Conservation (phyloP, 2,329 filamentous ascomycete genomes). For the Colletotrichum kahawae region DNA sequence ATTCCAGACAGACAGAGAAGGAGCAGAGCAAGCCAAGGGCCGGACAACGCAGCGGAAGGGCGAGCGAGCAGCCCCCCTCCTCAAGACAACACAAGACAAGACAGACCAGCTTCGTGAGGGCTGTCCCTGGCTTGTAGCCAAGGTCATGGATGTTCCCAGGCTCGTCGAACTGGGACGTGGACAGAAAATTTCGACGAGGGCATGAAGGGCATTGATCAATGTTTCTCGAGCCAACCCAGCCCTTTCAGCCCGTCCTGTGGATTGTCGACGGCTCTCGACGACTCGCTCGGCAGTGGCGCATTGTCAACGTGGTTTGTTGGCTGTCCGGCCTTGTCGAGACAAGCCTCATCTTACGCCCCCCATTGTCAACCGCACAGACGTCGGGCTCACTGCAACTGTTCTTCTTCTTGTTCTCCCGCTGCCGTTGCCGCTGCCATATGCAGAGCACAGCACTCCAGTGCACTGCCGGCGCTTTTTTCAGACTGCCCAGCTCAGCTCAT, state of each 20-base stretch:
- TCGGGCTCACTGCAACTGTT: conserved; percentile 10
- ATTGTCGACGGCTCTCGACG: conserved; percentile 5
- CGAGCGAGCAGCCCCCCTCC: background rate
- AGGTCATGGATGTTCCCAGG: background rate
- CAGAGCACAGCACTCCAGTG: conserved; percentile 10
- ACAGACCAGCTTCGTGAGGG: background rate
- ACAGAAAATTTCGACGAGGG: background rate
- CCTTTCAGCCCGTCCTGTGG: background rate
- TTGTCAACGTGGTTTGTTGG: conserved; percentile 23
- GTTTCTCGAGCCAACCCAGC: conserved; percentile 9
- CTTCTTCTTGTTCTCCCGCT: conserved; percentile 10
- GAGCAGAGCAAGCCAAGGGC: background rate
- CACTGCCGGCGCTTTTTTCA: background rate
- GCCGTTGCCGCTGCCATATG: conserved; percentile 14
- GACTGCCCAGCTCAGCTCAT: background rate
- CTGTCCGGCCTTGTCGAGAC: conserved; percentile 24
- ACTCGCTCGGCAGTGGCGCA: conserved; percentile 21
- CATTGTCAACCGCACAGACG: conserved; percentile 26
- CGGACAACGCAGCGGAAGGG: background rate
- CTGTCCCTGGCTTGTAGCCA: background rate
- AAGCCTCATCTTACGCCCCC: conserved; percentile 30
- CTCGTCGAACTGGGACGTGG: background rate
- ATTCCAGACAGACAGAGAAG: background rate
- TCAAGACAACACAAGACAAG: conserved; percentile 1
- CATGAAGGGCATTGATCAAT: conserved; percentile 20